Conservation (phyloP, 805 yeast species). For the Barnettozyma californica region DNA sequence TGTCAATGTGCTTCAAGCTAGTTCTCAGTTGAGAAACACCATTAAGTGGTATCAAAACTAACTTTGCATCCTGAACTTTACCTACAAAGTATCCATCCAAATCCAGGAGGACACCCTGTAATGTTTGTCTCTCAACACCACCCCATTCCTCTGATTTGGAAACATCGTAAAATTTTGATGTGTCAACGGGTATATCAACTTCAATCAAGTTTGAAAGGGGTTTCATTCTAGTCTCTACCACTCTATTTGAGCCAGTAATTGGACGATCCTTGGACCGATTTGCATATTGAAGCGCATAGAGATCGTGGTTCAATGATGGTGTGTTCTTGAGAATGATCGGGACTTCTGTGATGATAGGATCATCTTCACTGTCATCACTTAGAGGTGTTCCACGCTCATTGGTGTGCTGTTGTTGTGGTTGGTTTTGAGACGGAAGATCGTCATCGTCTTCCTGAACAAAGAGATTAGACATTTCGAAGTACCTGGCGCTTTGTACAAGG, state of each 20-base stretch:
- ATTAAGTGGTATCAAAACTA: conserved; percentile 62
- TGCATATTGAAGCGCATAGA: conserved; percentile 55
- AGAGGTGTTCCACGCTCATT: not conserved
- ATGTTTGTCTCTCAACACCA: conserved; percentile 50
- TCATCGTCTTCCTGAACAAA: conserved; percentile 10
- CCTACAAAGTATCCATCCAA: conserved; percentile 50
- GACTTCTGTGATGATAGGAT: conserved; percentile 53
- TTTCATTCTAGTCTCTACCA: conserved; percentile 47
- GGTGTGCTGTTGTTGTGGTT: not conserved
- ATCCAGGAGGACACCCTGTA: conserved; percentile 63
- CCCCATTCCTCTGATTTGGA: conserved; percentile 63
- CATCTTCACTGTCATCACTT: conserved; percentile 26
- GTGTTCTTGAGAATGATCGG: conserved; percentile 45
- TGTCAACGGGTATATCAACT: conserved; percentile 71
- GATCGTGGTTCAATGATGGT: conserved; percentile 20
- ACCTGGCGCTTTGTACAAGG: too few species aligned
- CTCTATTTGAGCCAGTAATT: conserved; percentile 30
- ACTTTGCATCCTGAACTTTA: conserved; percentile 38
- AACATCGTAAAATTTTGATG: conserved; percentile 60
- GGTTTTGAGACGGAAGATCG: not conserved
- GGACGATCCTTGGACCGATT: conserved; percentile 45
- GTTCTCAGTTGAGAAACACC: conserved; percentile 78
- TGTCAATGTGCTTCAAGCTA: conserved; percentile 73
- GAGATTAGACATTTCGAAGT: conserved; percentile 6
- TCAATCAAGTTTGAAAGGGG: conserved; percentile 60